Base-by-base conservation (phyloP, 495 filamentous ascomycete species). In the Xylaria venustula region DNA sequence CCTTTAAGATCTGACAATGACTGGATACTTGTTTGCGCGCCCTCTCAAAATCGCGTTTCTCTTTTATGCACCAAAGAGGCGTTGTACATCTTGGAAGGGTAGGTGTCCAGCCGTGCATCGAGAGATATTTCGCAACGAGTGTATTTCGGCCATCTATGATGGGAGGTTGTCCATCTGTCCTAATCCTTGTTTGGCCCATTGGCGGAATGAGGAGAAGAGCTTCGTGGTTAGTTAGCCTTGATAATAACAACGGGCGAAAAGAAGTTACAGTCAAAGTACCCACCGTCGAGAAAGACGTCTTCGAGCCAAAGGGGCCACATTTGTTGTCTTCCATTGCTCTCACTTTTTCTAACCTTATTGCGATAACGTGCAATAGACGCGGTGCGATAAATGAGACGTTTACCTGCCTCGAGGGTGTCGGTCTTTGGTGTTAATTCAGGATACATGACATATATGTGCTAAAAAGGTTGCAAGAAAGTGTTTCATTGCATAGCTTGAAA, bases 1-100 rank as follows among this genome's bases (percentile, higher is more conserved):
- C 85, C 76, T 95, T 97, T 44, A 98, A 75, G 17, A 97, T 93
- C 77, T 98, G 94, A 59, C 97, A 90, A 72, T 98, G 94, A 65
- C 93, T 97, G 0, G 93, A 97, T 8, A 98, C 90, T 71, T 96
- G 90, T 73, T 98, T 98, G 54, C 94, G 80, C 40, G 67, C 65
- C 49, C 69, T 60, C n/a, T n/a, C n/a, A n/a, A 40, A 67, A 71
- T 65, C 3, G 71, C 79, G 56, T 92, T 84, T 32, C 70, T 66
- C 65, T 83, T 86, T 32, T 87, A 54, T n/a, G 70, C 67, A 36
- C 69, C 64, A 44, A 67, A 68, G 9, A 67, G 88, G 47, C 88
- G 91, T 56, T 79, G 76, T 58, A 84, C 83, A 64, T 60, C 67
- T 58, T 20, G 69, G 67, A 2, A 64, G 69, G 41, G 69, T 66